Percentiles rank a stretch among this genome's conserved stretches.
Conservation (phyloP, 768 basidiomycete species). For the Scleroderma bovista region DNA sequence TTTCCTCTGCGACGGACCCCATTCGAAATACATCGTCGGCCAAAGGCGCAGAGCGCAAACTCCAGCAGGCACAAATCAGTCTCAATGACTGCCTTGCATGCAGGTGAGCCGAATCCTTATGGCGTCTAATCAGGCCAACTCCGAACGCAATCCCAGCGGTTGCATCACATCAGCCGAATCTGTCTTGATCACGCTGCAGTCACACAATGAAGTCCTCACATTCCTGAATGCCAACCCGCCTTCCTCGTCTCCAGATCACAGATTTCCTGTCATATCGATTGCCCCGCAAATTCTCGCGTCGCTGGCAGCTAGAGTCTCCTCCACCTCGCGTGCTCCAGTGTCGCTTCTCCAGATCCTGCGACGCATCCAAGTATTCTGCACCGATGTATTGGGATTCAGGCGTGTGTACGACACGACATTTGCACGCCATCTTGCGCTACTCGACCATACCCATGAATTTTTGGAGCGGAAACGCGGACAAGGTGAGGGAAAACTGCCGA, state of each 20-base stretch:
- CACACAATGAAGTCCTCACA: slow-evolving; percentile 85
- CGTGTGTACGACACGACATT: slow-evolving; percentile 94
- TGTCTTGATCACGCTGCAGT: slow-evolving; percentile 92
- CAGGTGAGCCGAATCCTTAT: slow-evolving; percentile 53
- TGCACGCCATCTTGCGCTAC: slow-evolving; percentile 77
- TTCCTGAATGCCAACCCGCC: slow-evolving; percentile 60
- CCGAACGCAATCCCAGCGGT: slow-evolving; percentile 48
- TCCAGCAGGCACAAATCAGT: slow-evolving; percentile 92
- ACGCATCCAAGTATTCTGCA: slow-evolving; percentile 68
- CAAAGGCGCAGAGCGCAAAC: slow-evolving; percentile 44
- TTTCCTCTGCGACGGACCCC: slow-evolving; percentile 34
- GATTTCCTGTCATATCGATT: slow-evolving; percentile 74
- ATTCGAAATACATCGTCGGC: slow-evolving; percentile 9
- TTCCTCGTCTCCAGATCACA: slow-evolving; percentile 35
- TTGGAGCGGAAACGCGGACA: slow-evolving; percentile 52
- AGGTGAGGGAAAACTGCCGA: slow-evolving; percentile 53
- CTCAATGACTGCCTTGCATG: slow-evolving; percentile 97
- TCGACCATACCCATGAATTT: slow-evolving; percentile 81
- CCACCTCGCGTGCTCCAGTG: slow-evolving; percentile 37
- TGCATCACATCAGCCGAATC: slow-evolving; percentile 99
- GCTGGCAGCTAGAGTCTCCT: slow-evolving; percentile 57
- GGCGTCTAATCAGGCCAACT: slow-evolving; percentile 1
- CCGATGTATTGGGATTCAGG: slow-evolving; percentile 62
- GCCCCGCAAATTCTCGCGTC: slow-evolving; percentile 86
- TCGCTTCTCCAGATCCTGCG: slow-evolving; percentile 59